Conservation (phyloP, 164 flowering plant genomes). For the Kingdonia uniflora region DNA sequence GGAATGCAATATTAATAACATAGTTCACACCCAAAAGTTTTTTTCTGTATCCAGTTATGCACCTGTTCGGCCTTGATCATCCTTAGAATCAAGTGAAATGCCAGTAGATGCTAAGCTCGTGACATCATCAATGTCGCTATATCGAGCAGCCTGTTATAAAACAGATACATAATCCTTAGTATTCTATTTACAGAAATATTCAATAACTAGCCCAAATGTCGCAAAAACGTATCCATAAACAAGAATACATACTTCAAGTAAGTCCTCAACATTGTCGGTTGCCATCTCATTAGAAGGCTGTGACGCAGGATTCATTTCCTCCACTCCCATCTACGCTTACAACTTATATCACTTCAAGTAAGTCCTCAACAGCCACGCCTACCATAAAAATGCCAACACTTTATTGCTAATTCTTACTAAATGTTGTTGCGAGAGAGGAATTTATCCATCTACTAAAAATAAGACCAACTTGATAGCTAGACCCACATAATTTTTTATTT, state of each 20-base stretch:
- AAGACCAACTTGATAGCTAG: too few relatives aligned
- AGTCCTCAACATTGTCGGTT: conserved; percentile 36
- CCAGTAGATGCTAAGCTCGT: conserved; percentile 49
- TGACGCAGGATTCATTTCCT: conserved; percentile 11
- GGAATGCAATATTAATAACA: too few relatives aligned
- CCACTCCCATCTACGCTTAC: conserved; percentile 8
- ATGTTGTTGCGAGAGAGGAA: too few relatives aligned
- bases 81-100: conserved; percentile 65
- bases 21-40: too few relatives aligned
- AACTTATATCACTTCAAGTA: neutral
- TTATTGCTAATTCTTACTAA: too few relatives aligned
- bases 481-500: too few relatives aligned
- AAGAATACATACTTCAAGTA: conserved; percentile 26
- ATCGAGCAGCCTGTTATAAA: conserved; percentile 77
- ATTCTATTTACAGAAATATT: neutral
- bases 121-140: conserved; percentile 72
- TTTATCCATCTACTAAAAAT: too few relatives aligned
- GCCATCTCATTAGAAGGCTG: conserved; percentile 12
- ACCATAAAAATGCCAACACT: too few relatives aligned
- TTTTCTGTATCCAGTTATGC: too few relatives aligned
- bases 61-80: conserved; percentile 85
- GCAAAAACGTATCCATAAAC: conserved; percentile 14
- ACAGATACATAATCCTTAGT: neutral
- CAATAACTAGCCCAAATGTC: neutral
- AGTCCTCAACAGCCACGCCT: too few relatives aligned